Evolutionary conservation across 345 rosid species (phyloP).

Genomic region (Camelina sativa): DNA sequence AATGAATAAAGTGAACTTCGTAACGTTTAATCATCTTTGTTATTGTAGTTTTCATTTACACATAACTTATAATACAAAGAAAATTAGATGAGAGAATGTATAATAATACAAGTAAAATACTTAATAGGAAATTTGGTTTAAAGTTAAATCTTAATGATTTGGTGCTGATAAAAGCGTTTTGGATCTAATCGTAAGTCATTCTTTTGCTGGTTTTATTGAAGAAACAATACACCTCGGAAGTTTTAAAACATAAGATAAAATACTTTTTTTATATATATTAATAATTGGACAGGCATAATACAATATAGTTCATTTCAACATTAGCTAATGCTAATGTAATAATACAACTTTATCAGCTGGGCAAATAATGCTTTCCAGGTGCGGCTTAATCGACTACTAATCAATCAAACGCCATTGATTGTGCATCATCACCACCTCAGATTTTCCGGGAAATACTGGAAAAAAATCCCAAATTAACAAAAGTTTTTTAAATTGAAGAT

Average conservation of each 20-base stretch:
- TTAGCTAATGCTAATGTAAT: constrained; percentile 12
- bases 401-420: neutral
- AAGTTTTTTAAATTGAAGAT: neutral
- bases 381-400: constrained; percentile 17
- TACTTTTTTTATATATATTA: neutral
- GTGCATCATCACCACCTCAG: constrained; percentile 42
- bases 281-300: neutral
- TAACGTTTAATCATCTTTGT: neutral
- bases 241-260: neutral
- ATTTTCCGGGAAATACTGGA: constrained; percentile 41
- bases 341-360: neutral
- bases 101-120: too few relatives aligned
- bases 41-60: neutral
- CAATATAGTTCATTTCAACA: neutral
- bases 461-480: constrained; percentile 11
- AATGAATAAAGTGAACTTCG: constrained; percentile 22
- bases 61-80: neutral
- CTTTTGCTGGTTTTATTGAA: too few relatives aligned
- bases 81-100: neutral
- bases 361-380: constrained; percentile 2
- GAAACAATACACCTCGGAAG: too few relatives aligned
- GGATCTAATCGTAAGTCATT: too few relatives aligned
- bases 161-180: too few relatives aligned
- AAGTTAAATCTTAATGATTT: too few relatives aligned
- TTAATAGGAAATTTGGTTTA: too few relatives aligned